A percentile compares a stretch with the other conserved stretches of the same genome.
Conservation (phyloP, 2,329 filamentous ascomycete genomes). For the Apiospora sp. region DNA sequence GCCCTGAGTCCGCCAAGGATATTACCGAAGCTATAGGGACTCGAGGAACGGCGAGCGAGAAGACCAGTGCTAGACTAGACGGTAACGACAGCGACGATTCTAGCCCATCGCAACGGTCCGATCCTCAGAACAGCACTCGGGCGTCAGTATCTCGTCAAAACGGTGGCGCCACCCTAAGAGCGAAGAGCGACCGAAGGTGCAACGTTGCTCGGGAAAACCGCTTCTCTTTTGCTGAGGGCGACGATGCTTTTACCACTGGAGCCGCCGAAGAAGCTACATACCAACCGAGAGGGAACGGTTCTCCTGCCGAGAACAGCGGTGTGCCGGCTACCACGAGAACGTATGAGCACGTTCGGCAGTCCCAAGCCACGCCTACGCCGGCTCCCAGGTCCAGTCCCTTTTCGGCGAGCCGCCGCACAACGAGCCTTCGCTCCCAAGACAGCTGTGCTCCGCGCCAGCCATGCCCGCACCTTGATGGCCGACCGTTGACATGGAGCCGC, state of each 20-base stretch:
- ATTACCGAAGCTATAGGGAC: background rate
- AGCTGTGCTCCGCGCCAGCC: background rate
- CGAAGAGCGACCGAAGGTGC: background rate
- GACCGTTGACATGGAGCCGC: background rate
- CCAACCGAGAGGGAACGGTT: background rate
- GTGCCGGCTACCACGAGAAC: background rate
- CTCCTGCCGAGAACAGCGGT: background rate
- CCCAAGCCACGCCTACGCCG: background rate
- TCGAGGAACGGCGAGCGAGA: background rate
- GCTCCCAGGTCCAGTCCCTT: background rate
- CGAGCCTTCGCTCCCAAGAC: background rate
- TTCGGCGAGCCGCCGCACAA: background rate
- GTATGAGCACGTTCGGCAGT: conserved; percentile 21
- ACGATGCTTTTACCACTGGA: conserved; percentile 19
- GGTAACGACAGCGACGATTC: background rate
- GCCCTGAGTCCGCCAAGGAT: background rate
- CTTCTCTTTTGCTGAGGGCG: conserved; percentile 26
- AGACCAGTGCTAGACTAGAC: background rate
- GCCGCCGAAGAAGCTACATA: background rate
- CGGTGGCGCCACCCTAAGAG: no score
- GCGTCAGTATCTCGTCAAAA: background rate
- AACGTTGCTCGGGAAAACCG: conserved; percentile 13
- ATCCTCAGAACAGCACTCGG: background rate
- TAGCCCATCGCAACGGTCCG: background rate
- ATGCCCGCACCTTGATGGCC: conserved; percentile 17